These are phyloP conservation scores for Suhomyces xylopsoci DNA, from an alignment of 805 yeast genomes.

Conservation along the genomic window DNA sequence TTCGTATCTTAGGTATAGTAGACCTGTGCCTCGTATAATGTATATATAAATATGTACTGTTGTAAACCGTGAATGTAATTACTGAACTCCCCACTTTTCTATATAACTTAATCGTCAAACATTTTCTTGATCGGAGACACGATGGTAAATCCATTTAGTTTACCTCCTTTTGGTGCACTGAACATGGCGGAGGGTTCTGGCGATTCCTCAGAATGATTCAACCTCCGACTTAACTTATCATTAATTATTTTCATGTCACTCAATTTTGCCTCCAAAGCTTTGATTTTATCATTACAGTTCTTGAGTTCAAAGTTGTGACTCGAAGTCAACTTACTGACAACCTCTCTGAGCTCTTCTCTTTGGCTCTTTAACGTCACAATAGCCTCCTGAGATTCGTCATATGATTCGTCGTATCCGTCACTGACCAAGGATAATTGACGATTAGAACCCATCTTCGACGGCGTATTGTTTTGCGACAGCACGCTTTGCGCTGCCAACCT, in stretches of 20 bases:
- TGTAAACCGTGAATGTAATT: background rate
- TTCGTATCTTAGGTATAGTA: too few relatives aligned
- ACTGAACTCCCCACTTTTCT: background rate
- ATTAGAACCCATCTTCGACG: background rate
- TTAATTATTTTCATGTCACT: constrained; percentile 30
- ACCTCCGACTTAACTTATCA: constrained; percentile 30
- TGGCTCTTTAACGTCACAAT: constrained; percentile 21
- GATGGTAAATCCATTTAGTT: constrained; percentile 37
- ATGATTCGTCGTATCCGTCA: constrained; percentile 8
- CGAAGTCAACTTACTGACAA: constrained; percentile 34
- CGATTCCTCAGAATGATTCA: constrained; percentile 1
- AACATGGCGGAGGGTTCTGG: background rate
- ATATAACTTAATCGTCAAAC: background rate
- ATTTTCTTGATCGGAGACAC: constrained; percentile 29
- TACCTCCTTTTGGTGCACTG: constrained; percentile 25
- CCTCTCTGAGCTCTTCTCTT: constrained; percentile 42
- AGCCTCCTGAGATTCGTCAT: constrained; percentile 11
- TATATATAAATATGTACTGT: background rate
- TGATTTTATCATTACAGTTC: constrained; percentile 33
- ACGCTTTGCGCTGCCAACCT: constrained; percentile 12
- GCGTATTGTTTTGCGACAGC: background rate
- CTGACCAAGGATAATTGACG: constrained; percentile 6
- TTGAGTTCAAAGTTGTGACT: constrained; percentile 36
- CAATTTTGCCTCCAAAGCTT: constrained; percentile 28
- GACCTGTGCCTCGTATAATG: background rate